Base-by-base conservation (phyloP, 768 basidiomycete species). In the Trametes punicea region DNA sequence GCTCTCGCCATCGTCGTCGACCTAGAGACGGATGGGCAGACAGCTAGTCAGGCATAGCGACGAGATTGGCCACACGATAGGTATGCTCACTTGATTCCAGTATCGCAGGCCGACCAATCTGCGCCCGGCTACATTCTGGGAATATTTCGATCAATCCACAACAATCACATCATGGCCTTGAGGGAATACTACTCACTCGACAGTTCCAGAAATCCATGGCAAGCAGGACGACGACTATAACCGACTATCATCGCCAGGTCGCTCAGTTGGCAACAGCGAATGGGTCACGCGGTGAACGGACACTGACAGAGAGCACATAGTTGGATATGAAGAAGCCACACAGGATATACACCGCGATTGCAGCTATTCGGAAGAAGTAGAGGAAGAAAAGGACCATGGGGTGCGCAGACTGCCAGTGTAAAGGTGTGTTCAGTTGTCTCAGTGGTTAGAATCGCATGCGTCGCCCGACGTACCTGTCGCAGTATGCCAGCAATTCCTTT, bases 171-270 rank as follows among this genome's bases (percentile, higher is more conserved):
- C 13, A 29, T 21, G 52, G 3, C 36, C 29, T 39, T 29, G 16
- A 4, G 27, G 20, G 40, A 42, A 1, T 23, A 44, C 6, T n/a
- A 70, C 82, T 57, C 66, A 93, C 92, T 69, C 94, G 77, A 62
- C 92, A 93, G 65, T 96, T 98, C 97, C 96, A 99, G 71, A 99
- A 99, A 73, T 99, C 97, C 83, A 96, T 88, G 0, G 95, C 90
- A 23, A 99, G 82, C 15, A 99, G 77, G 1, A 98, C 86, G 20
- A 98, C 97, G 0, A 98, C 96, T 8, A 83, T 71, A 3, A 99
- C 95, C 23, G 94, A 96, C 84, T 87, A 65, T 21, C 54, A 26
- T 61, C 27, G 42, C 30, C 27, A 16, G 47, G 48, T 39, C 16
- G 33, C 21, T 47, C 18, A 42, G 53, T 18, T 47, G 26, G 52